Percentiles rank a stretch among this genome's conserved stretches.
Evolutionary conservation across 2,329 filamentous ascomycete species (phyloP).

Genomic region (Xylaria sp.): DNA sequence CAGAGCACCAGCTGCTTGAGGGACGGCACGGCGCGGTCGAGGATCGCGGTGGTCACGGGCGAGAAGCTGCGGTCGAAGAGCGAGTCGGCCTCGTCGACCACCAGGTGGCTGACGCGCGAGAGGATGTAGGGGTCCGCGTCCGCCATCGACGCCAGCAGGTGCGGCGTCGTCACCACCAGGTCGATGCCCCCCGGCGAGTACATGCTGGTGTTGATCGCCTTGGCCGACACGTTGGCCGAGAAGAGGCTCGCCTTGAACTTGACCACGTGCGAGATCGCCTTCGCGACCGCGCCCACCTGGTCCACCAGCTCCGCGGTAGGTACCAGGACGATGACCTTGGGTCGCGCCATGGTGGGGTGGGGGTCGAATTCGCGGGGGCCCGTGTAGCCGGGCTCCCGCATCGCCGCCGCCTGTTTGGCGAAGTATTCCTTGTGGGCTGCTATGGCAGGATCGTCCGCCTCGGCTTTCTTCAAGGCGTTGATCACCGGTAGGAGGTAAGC

Average conservation of each 20-base stretch:
- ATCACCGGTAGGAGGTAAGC: constrained; percentile 87
- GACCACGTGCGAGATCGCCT: constrained; percentile 78
- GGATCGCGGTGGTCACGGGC: constrained; percentile 77
- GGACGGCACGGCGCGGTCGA: constrained; percentile 80
- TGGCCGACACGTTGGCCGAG: constrained; percentile 74
- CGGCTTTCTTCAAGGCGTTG: constrained; percentile 80
- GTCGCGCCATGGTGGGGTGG: constrained; percentile 75
- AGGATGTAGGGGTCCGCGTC: constrained; percentile 90
- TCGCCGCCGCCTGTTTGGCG: constrained; percentile 59
- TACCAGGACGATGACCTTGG: constrained; percentile 82
- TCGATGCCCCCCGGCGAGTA: constrained; percentile 84
- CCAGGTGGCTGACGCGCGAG: constrained; percentile 84
- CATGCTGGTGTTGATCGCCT: constrained; percentile 80
- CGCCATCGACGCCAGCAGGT: constrained; percentile 84
- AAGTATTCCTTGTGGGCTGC: constrained; percentile 59
- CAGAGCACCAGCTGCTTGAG: constrained; percentile 87
- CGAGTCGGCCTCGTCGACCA: constrained; percentile 95
- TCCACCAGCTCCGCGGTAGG: constrained; percentile 90
- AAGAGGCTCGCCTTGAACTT: constrained; percentile 87
- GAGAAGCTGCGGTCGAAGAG: constrained; percentile 92
- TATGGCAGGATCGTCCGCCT: constrained; percentile 61
- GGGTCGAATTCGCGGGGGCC: constrained; percentile 69
- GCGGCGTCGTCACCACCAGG: constrained; percentile 83
- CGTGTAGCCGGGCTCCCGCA: constrained; percentile 56
- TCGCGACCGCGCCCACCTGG: constrained; percentile 81